Evolutionary conservation across 352 stramenopile genomes (phyloP).

Genomic region (Phytophthora litchii): DNA sequence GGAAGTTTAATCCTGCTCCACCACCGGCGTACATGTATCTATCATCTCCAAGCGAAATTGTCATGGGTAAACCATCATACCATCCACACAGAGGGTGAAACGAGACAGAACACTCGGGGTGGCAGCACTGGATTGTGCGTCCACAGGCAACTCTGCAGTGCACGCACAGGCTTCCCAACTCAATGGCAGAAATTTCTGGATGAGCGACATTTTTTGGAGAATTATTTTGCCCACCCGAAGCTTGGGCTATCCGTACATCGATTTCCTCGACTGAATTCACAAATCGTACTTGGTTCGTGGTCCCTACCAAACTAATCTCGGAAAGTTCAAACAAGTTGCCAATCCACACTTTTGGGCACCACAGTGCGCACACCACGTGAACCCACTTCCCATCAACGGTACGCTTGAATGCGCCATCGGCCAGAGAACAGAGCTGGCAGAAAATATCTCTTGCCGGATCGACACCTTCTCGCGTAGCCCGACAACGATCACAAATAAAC

Average conservation of each 20-base stretch:
- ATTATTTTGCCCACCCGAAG: slow-evolving; percentile 12
- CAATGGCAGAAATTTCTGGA: slow-evolving; percentile 22
- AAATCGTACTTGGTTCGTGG: slow-evolving; percentile 50
- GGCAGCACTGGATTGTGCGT: slow-evolving; percentile 70
- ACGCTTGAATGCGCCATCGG: slow-evolving; percentile 87
- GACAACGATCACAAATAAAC: slow-evolving; percentile 91
- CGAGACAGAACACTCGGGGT: slow-evolving; percentile 55
- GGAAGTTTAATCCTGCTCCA: slow-evolving; percentile 73
- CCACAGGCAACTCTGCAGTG: slow-evolving; percentile 82
- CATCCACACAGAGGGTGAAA: slow-evolving; percentile 89
- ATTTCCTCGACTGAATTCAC: slow-evolving; percentile 66
- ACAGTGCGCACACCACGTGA: slow-evolving; percentile 90
- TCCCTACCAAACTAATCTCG: slow-evolving; percentile 75
- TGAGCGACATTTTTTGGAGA: slow-evolving; percentile 16
- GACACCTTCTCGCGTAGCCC: slow-evolving; percentile 52
- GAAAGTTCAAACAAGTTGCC: slow-evolving; percentile 76
- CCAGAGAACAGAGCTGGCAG: slow-evolving; percentile 86
- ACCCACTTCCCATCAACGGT: slow-evolving; percentile 89
- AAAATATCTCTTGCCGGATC: slow-evolving; percentile 67
- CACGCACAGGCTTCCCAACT: slow-evolving; percentile 55
- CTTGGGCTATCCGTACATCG: slow-evolving; percentile 40
- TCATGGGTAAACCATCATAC: slow-evolving; percentile 85
- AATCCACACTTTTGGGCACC: slow-evolving; percentile 88
- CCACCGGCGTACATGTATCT: slow-evolving; percentile 77
- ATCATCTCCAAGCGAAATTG: slow-evolving; percentile 46